Conservation (phyloP, 495 filamentous ascomycete genomes). For the Podospora didyma region DNA sequence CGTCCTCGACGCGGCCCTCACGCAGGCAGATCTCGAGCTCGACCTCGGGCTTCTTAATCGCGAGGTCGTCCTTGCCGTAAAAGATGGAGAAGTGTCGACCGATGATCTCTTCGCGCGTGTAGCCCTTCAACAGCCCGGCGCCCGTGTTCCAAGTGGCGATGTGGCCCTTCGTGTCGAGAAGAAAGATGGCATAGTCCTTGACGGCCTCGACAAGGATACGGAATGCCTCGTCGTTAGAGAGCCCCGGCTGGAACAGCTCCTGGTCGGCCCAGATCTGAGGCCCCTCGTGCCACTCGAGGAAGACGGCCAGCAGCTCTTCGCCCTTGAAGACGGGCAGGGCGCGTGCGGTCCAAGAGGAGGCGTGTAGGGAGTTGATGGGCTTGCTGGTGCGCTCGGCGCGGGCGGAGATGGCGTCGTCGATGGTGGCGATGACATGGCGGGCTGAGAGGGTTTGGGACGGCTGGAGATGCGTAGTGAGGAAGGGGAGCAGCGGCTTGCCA, state of each 20-base stretch:
- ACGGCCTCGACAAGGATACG: slow-evolving; percentile 60
- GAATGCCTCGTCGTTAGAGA: slow-evolving; percentile 51
- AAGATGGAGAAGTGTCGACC: slow-evolving; percentile 62
- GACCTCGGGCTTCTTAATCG: slow-evolving; percentile 48
- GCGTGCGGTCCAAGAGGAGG: slow-evolving; percentile 36
- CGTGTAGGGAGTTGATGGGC: slow-evolving; percentile 13
- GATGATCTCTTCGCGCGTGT: slow-evolving; percentile 52
- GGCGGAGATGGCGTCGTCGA: slow-evolving; percentile 44
- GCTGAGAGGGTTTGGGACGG: slow-evolving; percentile 33
- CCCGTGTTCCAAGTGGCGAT: slow-evolving; percentile 62
- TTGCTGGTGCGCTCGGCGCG: slow-evolving; percentile 27
- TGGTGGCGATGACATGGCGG: slow-evolving; percentile 32
- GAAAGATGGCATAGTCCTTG: slow-evolving; percentile 66
- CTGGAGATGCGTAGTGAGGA: slow-evolving; percentile 29
- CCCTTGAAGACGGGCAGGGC: slow-evolving; percentile 47
- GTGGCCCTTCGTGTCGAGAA: slow-evolving; percentile 55
- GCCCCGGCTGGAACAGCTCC: slow-evolving; percentile 39
- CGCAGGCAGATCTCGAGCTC: slow-evolving; percentile 55
- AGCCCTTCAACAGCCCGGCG: slow-evolving; percentile 57
- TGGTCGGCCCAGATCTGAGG: slow-evolving; percentile 26
- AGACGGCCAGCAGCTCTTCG: slow-evolving; percentile 45
- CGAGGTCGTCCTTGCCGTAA: slow-evolving; percentile 54
- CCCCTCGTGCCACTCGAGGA: slow-evolving; percentile 43
- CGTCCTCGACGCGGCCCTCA: slow-evolving; percentile 60
- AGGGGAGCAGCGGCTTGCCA: slow-evolving; percentile 40